A percentile compares a stretch with the other conserved stretches of the same genome.
These are phyloP conservation scores for Flaveria brownii DNA, from an alignment of 129 eudicot genomes.

Conservation along the genomic window DNA sequence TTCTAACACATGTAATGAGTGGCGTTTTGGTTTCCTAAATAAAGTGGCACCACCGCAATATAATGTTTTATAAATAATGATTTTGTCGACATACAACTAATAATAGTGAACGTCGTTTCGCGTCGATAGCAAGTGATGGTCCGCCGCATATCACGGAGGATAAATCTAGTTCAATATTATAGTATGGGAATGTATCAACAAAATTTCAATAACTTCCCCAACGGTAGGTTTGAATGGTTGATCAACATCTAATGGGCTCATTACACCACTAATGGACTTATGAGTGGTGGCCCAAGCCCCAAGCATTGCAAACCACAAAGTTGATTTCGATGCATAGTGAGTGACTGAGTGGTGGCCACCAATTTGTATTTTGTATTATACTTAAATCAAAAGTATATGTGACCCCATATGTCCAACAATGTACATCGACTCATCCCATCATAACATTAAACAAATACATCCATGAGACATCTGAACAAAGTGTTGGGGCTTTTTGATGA, in stretches of 20 bases:
- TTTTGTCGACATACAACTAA: too few relatives aligned
- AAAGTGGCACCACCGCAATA: too few relatives aligned
- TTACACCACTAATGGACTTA: slow-evolving; percentile 22
- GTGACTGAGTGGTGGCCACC: slow-evolving; percentile 24
- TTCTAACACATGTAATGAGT: too few relatives aligned
- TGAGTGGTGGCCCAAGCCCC: slow-evolving; percentile 10
- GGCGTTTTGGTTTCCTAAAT: too few relatives aligned
- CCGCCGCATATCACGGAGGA: too few relatives aligned
- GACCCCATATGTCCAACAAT: slow-evolving; percentile 41
- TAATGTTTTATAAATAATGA: too few relatives aligned
- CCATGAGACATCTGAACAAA: slow-evolving; percentile 38
- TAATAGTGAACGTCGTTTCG: too few relatives aligned
- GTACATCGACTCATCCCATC: slow-evolving; percentile 36
- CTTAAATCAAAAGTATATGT: slow-evolving; percentile 1
- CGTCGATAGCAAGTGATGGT: too few relatives aligned
- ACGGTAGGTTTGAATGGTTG: neutral
- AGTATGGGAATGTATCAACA: too few relatives aligned
- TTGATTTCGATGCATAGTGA: slow-evolving; percentile 10
- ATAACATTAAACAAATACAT: slow-evolving; percentile 36
- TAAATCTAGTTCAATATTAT: too few relatives aligned
- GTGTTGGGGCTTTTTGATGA: slow-evolving; percentile 39
- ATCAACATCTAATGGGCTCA: slow-evolving; percentile 4
- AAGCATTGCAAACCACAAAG: slow-evolving; percentile 21
- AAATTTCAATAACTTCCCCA: neutral
- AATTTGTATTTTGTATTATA: slow-evolving; percentile 20